Conservation (phyloP, 2,329 filamentous ascomycete genomes). For the Myriosclerotinia curreyana region DNA sequence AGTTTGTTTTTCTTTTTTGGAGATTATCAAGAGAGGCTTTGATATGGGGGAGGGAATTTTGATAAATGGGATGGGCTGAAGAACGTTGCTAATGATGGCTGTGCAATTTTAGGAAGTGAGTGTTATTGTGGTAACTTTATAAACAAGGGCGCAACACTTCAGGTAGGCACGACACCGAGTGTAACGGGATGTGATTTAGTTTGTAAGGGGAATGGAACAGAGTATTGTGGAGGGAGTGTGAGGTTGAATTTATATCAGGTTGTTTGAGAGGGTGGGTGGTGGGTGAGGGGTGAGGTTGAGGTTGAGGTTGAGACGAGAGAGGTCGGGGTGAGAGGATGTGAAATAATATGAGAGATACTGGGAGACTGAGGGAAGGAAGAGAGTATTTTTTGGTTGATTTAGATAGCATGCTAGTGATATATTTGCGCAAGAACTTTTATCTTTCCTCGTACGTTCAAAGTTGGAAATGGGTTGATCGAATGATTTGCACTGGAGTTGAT, state of each 20-base stretch:
- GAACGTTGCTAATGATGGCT: not conserved
- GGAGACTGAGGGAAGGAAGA: no score
- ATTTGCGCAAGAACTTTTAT: not conserved
- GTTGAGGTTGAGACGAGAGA: not conserved
- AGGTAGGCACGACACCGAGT: not conserved
- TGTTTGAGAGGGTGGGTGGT: not conserved
- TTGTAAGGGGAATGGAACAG: constrained; percentile 1
- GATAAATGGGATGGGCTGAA: not conserved
- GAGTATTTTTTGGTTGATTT: not conserved
- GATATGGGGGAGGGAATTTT: not conserved
- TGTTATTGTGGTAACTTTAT: constrained; percentile 2
- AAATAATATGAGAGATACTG: not conserved
- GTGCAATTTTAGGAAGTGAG: not conserved
- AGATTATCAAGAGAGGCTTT: no score
- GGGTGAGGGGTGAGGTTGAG: not conserved
- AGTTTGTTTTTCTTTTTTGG: not conserved
- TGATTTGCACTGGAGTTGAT: not conserved
- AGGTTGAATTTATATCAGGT: constrained; percentile 13
- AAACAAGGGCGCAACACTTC: not conserved
- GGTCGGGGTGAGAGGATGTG: not conserved
- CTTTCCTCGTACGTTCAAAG: not conserved
- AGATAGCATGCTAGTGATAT: not conserved
- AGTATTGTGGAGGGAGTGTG: constrained; percentile 4
- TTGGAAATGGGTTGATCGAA: not conserved
- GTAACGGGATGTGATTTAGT: not conserved